These are phyloP conservation scores for Fusarium sp. DNA, from an alignment of 2,329 filamentous ascomycete genomes.

Conservation along the genomic window DNA sequence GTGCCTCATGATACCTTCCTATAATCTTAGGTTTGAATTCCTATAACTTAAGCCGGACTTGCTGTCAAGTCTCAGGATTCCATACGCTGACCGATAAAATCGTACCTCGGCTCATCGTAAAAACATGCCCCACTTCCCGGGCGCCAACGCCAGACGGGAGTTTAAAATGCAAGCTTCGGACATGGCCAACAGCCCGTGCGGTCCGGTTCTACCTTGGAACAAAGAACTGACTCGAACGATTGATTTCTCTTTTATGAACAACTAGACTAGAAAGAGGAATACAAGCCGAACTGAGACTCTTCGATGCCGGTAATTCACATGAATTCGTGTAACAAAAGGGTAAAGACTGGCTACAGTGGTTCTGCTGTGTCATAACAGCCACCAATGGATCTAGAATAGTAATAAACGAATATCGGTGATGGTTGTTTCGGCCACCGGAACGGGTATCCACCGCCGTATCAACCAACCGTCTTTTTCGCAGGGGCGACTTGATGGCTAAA, in stretches of 20 bases:
- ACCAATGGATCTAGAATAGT: not conserved
- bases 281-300: not conserved
- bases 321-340: not conserved
- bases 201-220: not conserved
- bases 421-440: constrained; percentile 16
- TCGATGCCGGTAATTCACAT: not conserved
- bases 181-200: constrained; percentile 1
- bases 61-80: no score
- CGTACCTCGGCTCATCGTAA: constrained; percentile 40
- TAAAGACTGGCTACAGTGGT: not conserved
- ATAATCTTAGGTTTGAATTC: no score
- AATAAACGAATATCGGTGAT: not conserved
- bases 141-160: constrained; percentile 16
- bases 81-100: constrained; percentile 3
- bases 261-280: not conserved
- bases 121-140: constrained; percentile 32
- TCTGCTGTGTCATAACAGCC: not conserved
- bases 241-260: not conserved
- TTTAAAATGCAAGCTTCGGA: constrained; percentile 22
- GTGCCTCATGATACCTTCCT: no score
- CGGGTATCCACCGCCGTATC: constrained; percentile 15
- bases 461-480: constrained; percentile 14
- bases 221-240: not conserved
- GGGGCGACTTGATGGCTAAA: constrained; percentile 31
- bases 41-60: no score